Evolutionary conservation across 345 rosid genomes (phyloP), one percentile per base, ranked within the genome.

Genomic region (Punica granatum): DNA sequence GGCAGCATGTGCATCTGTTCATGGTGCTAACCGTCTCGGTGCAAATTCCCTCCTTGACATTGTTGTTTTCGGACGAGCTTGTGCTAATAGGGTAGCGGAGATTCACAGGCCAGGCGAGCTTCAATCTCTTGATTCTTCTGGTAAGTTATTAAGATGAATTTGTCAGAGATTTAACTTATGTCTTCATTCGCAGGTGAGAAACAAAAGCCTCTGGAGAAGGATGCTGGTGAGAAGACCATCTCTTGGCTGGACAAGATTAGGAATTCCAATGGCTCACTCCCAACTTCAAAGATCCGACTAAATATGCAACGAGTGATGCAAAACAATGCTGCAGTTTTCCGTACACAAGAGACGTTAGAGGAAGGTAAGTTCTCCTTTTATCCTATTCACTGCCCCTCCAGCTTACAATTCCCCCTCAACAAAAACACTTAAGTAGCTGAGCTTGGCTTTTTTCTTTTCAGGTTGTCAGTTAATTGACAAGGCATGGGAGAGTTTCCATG

Each of bases 1-100:
- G 79, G 96, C 99, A 71, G 99, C 96, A 21, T 94, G 99, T 85
- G 99, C 99, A 70, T 94, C 99, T 58, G 99, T 94, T 72, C 99
- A 94, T 81, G 99, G 99, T 73, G 97, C 99, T 63, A 94, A 94
- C 75, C 87, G 99, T 48, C 89, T 94, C 69, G 99, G 99, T 69
- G 97, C 97, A 70, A 93, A 93, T 80, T 93, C 97, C 72, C 97
- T 93, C 66, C 98, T 93, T 51, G 98, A 93, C 76, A 93, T 93
- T 81, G 98, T 93, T 67, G 98, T 93, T 36, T 93, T 93, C 73
- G 98, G 98, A 33, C 85, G 97, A 72, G 98, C 98, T 74, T 90
- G 97, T 86, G 97, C 98, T 42, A 93, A 93, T 66, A 82, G 98
- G 73, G 97, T 93, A 63, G 96, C 98, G 30, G 96, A 89, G 80